Conservation (phyloP, 345 rosid species). For the Triadica sebifera region DNA sequence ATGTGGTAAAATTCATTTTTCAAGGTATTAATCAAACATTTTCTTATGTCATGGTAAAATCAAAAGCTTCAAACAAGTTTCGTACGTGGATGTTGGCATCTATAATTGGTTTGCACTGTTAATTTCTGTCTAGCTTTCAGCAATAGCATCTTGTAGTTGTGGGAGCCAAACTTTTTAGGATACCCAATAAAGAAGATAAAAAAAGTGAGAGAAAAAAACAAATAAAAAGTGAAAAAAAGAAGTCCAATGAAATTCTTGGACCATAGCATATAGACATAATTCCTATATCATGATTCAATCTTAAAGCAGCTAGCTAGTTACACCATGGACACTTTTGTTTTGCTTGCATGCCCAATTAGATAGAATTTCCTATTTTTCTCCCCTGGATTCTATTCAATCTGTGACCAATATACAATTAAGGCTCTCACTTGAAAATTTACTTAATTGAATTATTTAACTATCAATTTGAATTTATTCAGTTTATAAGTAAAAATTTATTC, state of each 20-base stretch:
- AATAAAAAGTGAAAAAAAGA: background rate
- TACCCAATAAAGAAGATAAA: constrained; percentile 17
- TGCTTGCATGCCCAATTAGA: background rate
- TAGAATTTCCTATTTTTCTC: too few species aligned
- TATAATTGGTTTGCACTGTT: background rate
- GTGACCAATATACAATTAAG: too few species aligned
- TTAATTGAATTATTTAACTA: too few species aligned
- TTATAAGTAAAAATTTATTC: too few species aligned
- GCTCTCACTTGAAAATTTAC: too few species aligned
- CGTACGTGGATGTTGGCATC: background rate
- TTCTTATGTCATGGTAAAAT: too few species aligned
- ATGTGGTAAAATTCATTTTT: too few species aligned
- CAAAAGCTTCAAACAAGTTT: background rate
- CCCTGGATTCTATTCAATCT: too few species aligned
- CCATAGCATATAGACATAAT: background rate
- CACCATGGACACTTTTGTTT: background rate
- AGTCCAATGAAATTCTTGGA: background rate
- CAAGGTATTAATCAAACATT: too few species aligned
- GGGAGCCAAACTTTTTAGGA: constrained; percentile 19
- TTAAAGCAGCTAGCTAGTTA: background rate
- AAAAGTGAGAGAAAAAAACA: background rate
- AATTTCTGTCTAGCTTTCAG: background rate
- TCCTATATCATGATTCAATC: background rate
- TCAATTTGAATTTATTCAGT: too few species aligned
- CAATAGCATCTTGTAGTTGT: constrained; percentile 2